Base-by-base conservation (phyloP, 495 filamentous ascomycete genomes). In the Podospora bellae-mahoneyi region DNA sequence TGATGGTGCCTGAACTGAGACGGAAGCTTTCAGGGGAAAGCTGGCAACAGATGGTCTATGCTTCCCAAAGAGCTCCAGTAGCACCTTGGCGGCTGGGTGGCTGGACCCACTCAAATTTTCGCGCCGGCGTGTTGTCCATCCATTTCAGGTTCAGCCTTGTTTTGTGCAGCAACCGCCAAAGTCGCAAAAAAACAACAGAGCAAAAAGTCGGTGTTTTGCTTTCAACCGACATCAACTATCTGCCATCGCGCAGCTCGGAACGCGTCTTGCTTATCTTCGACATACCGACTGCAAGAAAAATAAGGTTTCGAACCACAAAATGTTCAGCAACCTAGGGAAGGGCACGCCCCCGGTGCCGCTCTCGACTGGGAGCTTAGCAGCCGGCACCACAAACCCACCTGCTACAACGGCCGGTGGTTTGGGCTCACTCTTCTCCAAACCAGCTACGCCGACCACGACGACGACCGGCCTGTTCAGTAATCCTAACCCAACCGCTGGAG, bases 381-480 rank as follows among this genome's bases (percentile, higher is more conserved):
- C 53, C 19, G 54, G 27, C 56, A 65, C 54, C 3, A 63, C 55
- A 48, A 48, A 32, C 30, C 30, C 68, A 28, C 32, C 32, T 39
- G 15, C 34, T 28, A 23, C 28, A 34, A 28, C 60, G 15, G 27
- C 26, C 10, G 30, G 27, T 27, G 54, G 54, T 27, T 57, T 59
- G 10, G 39, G 65, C 28, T 72, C 72, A 5, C 67, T 74, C 5
- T 74, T 74, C 55, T 67, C 69, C 27, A 63, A 63, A 32, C 61
- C 61, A 53, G 57, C 28, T 13, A 60, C 58, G 5, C 13, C 58
- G 13, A 15, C 58, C 23, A 23, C n/a, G n/a, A 60, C 60, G 19
- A 66, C 32, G 55, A 68, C 66, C 39, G 59, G 54, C 7, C 34
- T 34, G 19, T 20, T 53, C 30, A 1, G 30, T 4, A 32, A 4